phyloP scores from a whole-genome alignment of 345 rosid genomes.

The Draba incana region DNA sequence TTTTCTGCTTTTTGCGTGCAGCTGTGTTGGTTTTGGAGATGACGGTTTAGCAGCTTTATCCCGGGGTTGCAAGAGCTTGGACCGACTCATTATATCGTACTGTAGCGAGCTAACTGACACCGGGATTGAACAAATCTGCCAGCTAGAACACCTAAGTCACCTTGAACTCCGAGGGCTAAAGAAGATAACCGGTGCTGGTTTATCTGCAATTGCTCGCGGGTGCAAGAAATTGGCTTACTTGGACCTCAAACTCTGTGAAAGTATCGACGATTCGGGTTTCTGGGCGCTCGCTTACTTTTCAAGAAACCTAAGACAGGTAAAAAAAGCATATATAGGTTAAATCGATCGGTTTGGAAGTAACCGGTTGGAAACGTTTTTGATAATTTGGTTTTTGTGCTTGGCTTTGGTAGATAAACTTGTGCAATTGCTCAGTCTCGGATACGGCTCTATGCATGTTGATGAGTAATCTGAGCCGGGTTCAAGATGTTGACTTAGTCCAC shows the following conservation, averaged over 20 bases:
- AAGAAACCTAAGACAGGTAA: slow-evolving; percentile 83
- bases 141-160: slow-evolving; percentile 59
- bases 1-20: slow-evolving; percentile 40
- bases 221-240: slow-evolving; percentile 64
- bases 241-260: slow-evolving; percentile 77
- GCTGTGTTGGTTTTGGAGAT: slow-evolving; percentile 72
- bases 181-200: slow-evolving; percentile 65
- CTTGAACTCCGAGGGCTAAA: slow-evolving; percentile 71
- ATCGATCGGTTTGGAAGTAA: not conserved
- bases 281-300: slow-evolving; percentile 71
- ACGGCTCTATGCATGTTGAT: slow-evolving; percentile 65
- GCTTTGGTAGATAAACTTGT: slow-evolving; percentile 78
- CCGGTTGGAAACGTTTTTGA: not conserved
- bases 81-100: slow-evolving; percentile 76
- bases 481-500: slow-evolving; percentile 84
- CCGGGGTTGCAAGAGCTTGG: slow-evolving; percentile 75
- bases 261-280: slow-evolving; percentile 76
- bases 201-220: slow-evolving; percentile 62
- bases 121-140: slow-evolving; percentile 59
- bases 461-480: slow-evolving; percentile 79
- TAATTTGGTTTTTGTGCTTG: slow-evolving; percentile 9
- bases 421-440: slow-evolving; percentile 57
- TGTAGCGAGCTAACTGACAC: slow-evolving; percentile 64
- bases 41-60: slow-evolving; percentile 75
- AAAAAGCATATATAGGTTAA: not conserved